These are phyloP conservation scores for Xanthoconium separans DNA, from an alignment of 1,284 basidiomycete genomes.

Conservation along the genomic window DNA sequence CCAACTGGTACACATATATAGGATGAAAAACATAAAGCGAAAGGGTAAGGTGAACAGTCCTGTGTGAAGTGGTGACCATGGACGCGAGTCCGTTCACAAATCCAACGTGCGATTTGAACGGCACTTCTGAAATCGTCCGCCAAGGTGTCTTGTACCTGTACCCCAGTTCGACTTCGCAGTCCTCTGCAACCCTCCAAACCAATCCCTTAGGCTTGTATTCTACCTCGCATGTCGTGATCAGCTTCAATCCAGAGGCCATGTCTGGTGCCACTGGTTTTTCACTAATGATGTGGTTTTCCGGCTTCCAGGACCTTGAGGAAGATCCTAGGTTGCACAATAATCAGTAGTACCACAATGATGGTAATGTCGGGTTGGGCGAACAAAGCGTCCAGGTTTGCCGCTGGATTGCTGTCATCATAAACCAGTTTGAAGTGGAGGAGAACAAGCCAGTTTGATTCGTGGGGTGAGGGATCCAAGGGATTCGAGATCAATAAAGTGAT, in stretches of 20 bases:
- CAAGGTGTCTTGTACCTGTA: no score
- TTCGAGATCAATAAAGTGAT: no score
- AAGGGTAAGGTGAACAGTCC: no score
- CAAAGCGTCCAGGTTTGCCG: conserved; percentile 62
- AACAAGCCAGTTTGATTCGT: no score
- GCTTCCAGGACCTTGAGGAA: conserved; percentile 61
- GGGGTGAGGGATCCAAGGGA: no score
- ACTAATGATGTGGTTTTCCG: conserved; percentile 83
- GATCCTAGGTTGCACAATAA: conserved; percentile 68
- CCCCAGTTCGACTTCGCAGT: conserved; percentile 72
- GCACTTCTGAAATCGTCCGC: no score
- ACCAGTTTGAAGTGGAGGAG: no score
- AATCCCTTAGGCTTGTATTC: conserved; percentile 68
- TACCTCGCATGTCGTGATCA: conserved; percentile 67
- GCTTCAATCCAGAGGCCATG: conserved; percentile 57
- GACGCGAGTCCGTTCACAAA: no score
- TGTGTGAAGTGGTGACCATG: no score
- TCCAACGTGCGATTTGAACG: no score
- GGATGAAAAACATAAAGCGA: no score
- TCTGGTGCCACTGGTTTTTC: conserved; percentile 82
- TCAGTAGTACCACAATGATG: conserved; percentile 78
- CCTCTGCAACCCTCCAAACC: conserved; percentile 85
- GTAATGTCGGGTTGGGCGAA: conserved; percentile 68
- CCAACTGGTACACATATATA: no score
- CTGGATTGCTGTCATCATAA: conserved; percentile 53